Percentiles rank a stretch among this genome's conserved stretches.
These are phyloP conservation scores for Aspergillus quadricinctus DNA, from an alignment of 2,329 filamentous ascomycete genomes.

Conservation along the genomic window DNA sequence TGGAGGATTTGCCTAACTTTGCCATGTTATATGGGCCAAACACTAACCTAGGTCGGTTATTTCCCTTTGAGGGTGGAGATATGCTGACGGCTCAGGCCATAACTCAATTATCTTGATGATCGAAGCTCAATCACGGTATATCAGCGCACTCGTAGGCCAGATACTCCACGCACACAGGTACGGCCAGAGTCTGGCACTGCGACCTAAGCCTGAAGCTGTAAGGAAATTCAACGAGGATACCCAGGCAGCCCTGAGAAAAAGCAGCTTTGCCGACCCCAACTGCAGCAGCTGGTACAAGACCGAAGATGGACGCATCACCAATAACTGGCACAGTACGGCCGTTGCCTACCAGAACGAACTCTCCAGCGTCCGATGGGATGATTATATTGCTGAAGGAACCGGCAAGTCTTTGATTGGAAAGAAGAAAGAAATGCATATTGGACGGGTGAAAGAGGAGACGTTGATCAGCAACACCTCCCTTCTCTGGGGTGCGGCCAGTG, in stretches of 20 bases:
- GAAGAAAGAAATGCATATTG: slow-evolving; percentile 23
- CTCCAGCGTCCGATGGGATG: slow-evolving; percentile 26
- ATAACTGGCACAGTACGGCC: slow-evolving; percentile 54
- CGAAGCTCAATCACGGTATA: slow-evolving; percentile 54
- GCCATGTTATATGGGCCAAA: slow-evolving; percentile 57
- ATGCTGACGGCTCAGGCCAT: slow-evolving; percentile 34
- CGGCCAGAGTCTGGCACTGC: slow-evolving; percentile 42
- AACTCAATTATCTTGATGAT: slow-evolving; percentile 61
- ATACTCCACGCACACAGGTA: slow-evolving; percentile 44
- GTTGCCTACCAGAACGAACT: slow-evolving; percentile 51
- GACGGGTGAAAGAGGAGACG: slow-evolving; percentile 35
- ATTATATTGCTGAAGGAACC: slow-evolving; percentile 26
- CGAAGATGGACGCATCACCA: slow-evolving; percentile 50
- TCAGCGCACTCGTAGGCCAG: slow-evolving; percentile 47
- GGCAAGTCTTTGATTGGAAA: slow-evolving; percentile 17
- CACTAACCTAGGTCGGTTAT: slow-evolving; percentile 42
- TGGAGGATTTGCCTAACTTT: slow-evolving; percentile 53
- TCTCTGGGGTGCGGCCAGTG: slow-evolving; percentile 70
- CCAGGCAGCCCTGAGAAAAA: slow-evolving; percentile 42
- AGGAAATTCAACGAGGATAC: slow-evolving; percentile 45
- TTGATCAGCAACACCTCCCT: slow-evolving; percentile 27
- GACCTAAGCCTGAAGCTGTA: slow-evolving; percentile 40
- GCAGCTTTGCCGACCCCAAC: slow-evolving; percentile 51
- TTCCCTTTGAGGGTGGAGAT: neutral
- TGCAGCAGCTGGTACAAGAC: slow-evolving; percentile 57